Conservation (phyloP, 2,329 filamentous ascomycete genomes). For the Davidsoniella eucalypti region DNA sequence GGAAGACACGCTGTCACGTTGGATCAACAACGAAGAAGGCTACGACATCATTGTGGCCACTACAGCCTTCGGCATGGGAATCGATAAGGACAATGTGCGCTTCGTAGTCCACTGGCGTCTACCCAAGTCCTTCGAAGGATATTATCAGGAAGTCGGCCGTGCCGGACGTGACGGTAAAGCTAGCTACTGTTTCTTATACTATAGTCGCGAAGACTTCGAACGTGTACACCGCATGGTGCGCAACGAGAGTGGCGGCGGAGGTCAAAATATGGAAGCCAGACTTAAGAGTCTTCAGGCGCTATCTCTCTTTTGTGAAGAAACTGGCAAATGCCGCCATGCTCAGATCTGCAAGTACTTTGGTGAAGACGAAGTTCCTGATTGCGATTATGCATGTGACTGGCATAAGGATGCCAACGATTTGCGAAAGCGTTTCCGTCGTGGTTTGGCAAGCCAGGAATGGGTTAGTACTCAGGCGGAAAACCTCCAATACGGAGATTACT, state of each 20-base stretch:
- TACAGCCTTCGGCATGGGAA: slow-evolving; percentile 94
- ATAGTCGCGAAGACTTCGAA: slow-evolving; percentile 73
- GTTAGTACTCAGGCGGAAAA: slow-evolving; percentile 45
- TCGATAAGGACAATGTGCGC: slow-evolving; percentile 86
- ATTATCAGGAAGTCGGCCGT: slow-evolving; percentile 88
- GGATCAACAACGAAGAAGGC: slow-evolving; percentile 55
- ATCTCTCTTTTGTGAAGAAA: slow-evolving; percentile 68
- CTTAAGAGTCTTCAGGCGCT: slow-evolving; percentile 50
- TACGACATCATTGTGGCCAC: slow-evolving; percentile 92
- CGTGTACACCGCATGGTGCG: slow-evolving; percentile 44
- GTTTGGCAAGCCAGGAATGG: slow-evolving; percentile 44
- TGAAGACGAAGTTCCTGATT: slow-evolving; percentile 40
- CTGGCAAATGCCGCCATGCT: slow-evolving; percentile 55
- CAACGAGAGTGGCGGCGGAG: background rate
- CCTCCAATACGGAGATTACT: slow-evolving; percentile 38
- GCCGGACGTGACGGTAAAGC: slow-evolving; percentile 83
- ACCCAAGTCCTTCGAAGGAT: slow-evolving; percentile 87
- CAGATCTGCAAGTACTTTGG: slow-evolving; percentile 65
- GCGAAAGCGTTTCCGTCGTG: slow-evolving; percentile 37
- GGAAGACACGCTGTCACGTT: slow-evolving; percentile 51
- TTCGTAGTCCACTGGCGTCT: slow-evolving; percentile 93
- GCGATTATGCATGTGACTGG: slow-evolving; percentile 63
- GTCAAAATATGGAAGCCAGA: slow-evolving; percentile 26
- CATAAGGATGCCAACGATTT: slow-evolving; percentile 51
- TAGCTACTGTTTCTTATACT: slow-evolving; percentile 76